Conservation (phyloP, 805 yeast genomes). For the Lipomyces spencermartinsiae region DNA sequence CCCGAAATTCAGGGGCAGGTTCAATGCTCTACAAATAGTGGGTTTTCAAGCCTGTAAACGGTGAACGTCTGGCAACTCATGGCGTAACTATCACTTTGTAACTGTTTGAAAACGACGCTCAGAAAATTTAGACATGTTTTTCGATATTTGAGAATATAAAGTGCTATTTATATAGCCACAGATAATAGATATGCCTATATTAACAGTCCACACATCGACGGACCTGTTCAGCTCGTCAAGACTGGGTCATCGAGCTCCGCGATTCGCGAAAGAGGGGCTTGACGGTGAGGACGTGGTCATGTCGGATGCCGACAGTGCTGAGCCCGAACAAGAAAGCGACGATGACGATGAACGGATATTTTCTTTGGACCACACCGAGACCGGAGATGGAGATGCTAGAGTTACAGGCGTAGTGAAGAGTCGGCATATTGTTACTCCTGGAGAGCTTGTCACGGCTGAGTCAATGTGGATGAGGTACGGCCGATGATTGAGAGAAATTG, state of each 20-base stretch:
- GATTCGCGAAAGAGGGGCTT: not conserved
- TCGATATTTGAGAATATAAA: not conserved
- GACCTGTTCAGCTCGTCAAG: conserved; percentile 31
- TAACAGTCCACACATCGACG: conserved; percentile 27
- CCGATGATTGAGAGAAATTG: not conserved
- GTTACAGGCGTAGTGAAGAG: conserved; percentile 30
- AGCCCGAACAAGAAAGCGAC: conserved; percentile 45
- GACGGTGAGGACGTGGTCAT: conserved; percentile 18
- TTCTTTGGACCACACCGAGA: conserved; percentile 19
- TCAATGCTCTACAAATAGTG: too few relatives aligned
- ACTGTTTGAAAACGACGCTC: not conserved
- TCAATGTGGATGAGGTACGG: conserved; percentile 82
- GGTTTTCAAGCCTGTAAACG: too few relatives aligned
- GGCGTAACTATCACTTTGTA: not conserved
- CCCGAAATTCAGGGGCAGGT: too few relatives aligned
- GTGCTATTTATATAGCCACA: not conserved
- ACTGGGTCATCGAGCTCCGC: conserved; percentile 6
- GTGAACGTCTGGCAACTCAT: too few relatives aligned
- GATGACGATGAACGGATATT: conserved; percentile 41
- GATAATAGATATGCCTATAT: conserved; percentile 22
- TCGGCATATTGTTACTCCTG: conserved; percentile 81
- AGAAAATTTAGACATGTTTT: not conserved
- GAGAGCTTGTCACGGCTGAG: conserved; percentile 94
- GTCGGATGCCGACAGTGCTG: conserved; percentile 15
- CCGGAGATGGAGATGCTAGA: conserved; percentile 18